Evolutionary conservation across 345 rosid genomes (phyloP), one percentile per base, ranked within the genome.

Genomic region (Durio zibethinus): DNA sequence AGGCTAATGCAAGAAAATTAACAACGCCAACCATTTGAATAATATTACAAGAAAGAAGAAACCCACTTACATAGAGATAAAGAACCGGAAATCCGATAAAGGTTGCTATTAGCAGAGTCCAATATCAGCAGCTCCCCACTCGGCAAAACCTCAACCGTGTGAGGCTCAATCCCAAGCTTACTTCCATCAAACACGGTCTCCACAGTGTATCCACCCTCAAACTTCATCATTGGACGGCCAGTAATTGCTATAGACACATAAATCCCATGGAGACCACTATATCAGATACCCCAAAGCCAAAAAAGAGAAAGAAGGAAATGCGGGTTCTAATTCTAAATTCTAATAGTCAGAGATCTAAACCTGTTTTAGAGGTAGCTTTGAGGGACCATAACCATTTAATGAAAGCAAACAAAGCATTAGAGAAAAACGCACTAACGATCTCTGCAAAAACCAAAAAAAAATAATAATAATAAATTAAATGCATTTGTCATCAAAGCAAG

Each of bases 101-200:
- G 79, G 85, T 95, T 95, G 84, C 94, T 95, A 47, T 93, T 95
- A 76, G 89, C 89, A 80, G 98, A 90, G 82, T 97, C 99, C 79
- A 97, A 85, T 82, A 97, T 86, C 43, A 97, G 90, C 48, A 97
- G 83, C 84, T 97, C 99, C 18, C 97, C 99, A 57, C 83, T 84
- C 0, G 98, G 93, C 82, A 92, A 79, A 67, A 94, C 89, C 78
- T 97, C 97, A 23, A 97, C 88, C 0, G 95, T 81, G 80, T 88
- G 85, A 35, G 99, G 99, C 82, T 94, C 99, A 48, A 94, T 85
- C 47, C 98, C 98, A 33, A 94, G 97, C 78, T 94, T 97, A 80
- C 99, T 97, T 77, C 99, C 99, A 72, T 97, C 99, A 81, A 97
- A 94, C 77, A 97, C 97, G 0, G 99, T 97, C 84, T 97, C 99